Evolutionary conservation across 2,329 filamentous ascomycete species (phyloP), one percentile per base, ranked within the genome.

Genomic region (Tolypocladium ovalisporum): DNA sequence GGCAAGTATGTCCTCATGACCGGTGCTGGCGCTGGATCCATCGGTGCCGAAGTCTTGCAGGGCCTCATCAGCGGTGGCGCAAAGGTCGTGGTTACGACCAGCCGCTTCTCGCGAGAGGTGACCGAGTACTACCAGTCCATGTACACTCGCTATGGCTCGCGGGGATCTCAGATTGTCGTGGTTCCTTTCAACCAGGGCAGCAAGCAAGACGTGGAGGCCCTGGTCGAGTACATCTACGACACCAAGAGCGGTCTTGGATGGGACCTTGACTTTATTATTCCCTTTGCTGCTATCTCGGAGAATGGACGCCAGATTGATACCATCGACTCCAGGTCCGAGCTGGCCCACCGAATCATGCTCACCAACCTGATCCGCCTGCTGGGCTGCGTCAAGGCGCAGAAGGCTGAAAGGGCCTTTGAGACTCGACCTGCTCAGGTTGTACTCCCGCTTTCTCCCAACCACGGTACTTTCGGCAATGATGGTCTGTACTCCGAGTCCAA

Each of bases 71-170:
- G 90, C 68, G 94, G 95, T 76, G 94, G 94, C 70, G 94, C 94
- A 63, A 95, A 94, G 79, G 95, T 99, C 44, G 79, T 97, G 55
- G 95, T 99, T 59, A 99, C 94, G 17, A 99, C 94, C 22, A 96
- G 90, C 68, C 87, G 94, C 65, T 99, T 94, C 80, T 99, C 94
- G 19, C 89, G 91, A 52, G 89, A 97, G 73, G 94, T 99, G 58
- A 99, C 94, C 7, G 94, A 99, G 77, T 99, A 97, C 78, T 99
- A 99, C 76, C 94, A 99, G 75, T 86, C 90, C 58, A 97, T 99
- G 89, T 99, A 99, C 74, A 89, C 92, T 61, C 89, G 92, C 60
- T 96, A 89, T 67, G 94, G 94, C 67, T 90, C 90, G 60, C 89
- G 90, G 63, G 94, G 94, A 62, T 97, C 94, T 58, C 92, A 97